Conservation (phyloP, 2,329 filamentous ascomycete species). For the Aspergillus phoenicis region DNA sequence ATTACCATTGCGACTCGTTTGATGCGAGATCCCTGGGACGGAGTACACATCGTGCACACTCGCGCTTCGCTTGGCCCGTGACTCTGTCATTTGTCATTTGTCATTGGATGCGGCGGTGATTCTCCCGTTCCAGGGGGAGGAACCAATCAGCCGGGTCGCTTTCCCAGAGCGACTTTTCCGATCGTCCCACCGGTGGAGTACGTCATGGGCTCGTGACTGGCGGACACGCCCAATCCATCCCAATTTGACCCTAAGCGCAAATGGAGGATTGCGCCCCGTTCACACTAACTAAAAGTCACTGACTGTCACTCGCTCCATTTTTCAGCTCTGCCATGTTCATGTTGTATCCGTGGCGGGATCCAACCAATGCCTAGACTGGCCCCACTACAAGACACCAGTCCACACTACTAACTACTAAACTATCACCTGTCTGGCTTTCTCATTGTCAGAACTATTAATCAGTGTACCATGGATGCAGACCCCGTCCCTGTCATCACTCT, state of each 20-base stretch:
- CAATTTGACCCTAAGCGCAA: neutral
- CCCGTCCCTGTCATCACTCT: slow-evolving; percentile 17
- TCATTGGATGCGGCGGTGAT: slow-evolving; percentile 2
- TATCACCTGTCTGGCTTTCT: slow-evolving; percentile 7
- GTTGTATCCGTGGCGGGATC: slow-evolving; percentile 5
- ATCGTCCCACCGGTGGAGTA: slow-evolving; percentile 22
- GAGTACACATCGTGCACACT: neutral
- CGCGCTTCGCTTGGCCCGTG: neutral
- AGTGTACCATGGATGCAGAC: slow-evolving; percentile 11
- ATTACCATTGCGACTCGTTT: neutral
- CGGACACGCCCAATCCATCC: slow-evolving; percentile 16
- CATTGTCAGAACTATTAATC: slow-evolving; percentile 7
- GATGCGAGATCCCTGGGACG: neutral
- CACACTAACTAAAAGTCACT: slow-evolving; percentile 13
- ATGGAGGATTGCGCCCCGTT: slow-evolving; percentile 4
- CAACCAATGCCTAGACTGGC: slow-evolving; percentile 1
- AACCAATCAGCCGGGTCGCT: slow-evolving; percentile 19
- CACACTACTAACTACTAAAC: neutral
- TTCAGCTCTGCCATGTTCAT: slow-evolving; percentile 6
- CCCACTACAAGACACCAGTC: slow-evolving; percentile 4
- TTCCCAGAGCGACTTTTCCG: slow-evolving; percentile 17
- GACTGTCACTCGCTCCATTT: slow-evolving; percentile 7
- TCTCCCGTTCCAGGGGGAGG: slow-evolving; percentile 10
- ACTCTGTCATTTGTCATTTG: slow-evolving; percentile 2
- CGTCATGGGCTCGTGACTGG: slow-evolving; percentile 12